phyloP scores from a whole-genome alignment of 2,329 filamentous ascomycete species.

The Penicillium sp. region DNA sequence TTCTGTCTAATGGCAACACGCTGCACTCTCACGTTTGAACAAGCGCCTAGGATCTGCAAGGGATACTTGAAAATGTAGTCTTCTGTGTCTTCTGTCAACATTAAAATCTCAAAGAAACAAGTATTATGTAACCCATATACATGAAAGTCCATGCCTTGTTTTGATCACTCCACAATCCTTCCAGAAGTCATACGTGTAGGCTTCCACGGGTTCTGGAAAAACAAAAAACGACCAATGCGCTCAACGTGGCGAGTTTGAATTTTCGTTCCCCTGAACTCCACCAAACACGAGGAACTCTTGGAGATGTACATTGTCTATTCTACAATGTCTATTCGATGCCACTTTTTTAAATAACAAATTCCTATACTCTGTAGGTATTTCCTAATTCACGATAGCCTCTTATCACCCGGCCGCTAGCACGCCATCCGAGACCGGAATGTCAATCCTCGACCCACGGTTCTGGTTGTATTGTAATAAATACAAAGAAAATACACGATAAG shows the following conservation, averaged over 20 bases:
- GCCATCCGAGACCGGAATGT: slow-evolving; percentile 23
- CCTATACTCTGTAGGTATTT: not conserved
- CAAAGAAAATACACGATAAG: not conserved
- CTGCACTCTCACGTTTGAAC: slow-evolving; percentile 10
- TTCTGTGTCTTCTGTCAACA: not conserved
- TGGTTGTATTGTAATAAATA: not conserved
- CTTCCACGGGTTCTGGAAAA: slow-evolving; percentile 7
- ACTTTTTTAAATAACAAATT: not conserved
- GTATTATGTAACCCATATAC: not conserved
- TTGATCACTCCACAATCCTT: slow-evolving; percentile 2
- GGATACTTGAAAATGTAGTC: not conserved
- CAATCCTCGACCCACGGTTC: slow-evolving; percentile 22
- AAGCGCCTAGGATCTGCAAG: slow-evolving; percentile 10
- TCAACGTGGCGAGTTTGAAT: slow-evolving; percentile 8
- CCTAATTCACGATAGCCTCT: slow-evolving; percentile 6
- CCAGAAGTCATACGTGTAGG: slow-evolving; percentile 9
- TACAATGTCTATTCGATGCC: no score
- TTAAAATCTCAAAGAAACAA: no score
- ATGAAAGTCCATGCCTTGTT: not conserved
- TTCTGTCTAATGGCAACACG: not conserved
- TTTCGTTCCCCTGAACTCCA: slow-evolving; percentile 10
- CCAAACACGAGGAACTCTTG: not conserved
- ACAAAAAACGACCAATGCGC: not conserved
- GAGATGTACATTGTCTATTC: not conserved
- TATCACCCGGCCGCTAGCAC: slow-evolving; percentile 17